These are phyloP conservation scores for Schizophyllum amplum DNA, from an alignment of 1,284 basidiomycete species.

Conservation along the genomic window DNA sequence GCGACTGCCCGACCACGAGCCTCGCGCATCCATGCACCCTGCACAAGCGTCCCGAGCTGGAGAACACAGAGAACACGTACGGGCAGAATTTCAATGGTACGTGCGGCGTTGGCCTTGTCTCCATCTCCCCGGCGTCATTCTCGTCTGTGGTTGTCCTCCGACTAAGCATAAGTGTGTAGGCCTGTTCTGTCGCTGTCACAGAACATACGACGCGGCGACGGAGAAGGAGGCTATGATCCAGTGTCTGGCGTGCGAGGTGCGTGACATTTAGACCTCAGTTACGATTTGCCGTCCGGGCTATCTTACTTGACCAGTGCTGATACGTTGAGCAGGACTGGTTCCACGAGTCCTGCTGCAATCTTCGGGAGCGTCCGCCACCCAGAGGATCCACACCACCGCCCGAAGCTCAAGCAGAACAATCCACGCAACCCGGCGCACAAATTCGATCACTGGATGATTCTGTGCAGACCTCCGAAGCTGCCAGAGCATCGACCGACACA, in stretches of 20 bases:
- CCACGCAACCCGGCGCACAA: too few species aligned
- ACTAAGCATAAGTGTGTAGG: too few species aligned
- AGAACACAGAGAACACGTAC: conserved; percentile 54
- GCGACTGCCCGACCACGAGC: conserved; percentile 67
- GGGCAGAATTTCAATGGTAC: conserved; percentile 58
- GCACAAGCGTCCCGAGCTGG: conserved; percentile 41
- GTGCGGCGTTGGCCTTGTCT: too few species aligned
- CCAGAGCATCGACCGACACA: too few species aligned
- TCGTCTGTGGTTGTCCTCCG: too few species aligned
- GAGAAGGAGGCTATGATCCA: conserved; percentile 81
- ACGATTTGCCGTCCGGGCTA: conserved; percentile 10
- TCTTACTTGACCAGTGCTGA: conserved; percentile 9
- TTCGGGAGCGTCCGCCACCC: conserved; percentile 52
- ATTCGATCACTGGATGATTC: too few species aligned
- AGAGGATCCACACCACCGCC: conserved; percentile 33
- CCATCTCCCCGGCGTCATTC: too few species aligned
- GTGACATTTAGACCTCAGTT: too few species aligned
- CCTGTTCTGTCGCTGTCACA: conserved; percentile 63
- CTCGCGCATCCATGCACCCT: conserved; percentile 55
- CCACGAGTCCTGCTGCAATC: conserved; percentile 76
- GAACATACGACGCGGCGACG: conserved; percentile 57
- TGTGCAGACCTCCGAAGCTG: too few species aligned
- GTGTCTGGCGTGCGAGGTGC: conserved; percentile 73
- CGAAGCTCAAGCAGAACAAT: too few species aligned
- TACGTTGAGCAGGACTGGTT: conserved; percentile 64